Conservation (phyloP, 192 early-diverging fungal species). For the Backusella tarrabulga region DNA sequence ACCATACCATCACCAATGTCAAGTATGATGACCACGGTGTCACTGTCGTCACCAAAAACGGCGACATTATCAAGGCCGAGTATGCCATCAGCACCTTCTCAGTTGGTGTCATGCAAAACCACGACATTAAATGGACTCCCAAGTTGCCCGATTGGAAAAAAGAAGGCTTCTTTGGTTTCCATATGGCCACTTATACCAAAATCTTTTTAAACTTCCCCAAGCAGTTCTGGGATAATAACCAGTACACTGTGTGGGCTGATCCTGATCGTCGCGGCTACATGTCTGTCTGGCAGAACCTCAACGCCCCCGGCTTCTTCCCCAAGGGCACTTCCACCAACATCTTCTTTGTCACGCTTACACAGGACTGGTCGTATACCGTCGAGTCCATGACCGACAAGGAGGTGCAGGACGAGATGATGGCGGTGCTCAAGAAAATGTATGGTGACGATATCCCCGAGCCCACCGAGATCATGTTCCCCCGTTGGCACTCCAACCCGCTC, state of each 20-base stretch:
- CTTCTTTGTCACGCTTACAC: constrained; percentile 34
- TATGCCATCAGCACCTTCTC: constrained; percentile 43
- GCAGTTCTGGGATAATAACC: constrained; percentile 39
- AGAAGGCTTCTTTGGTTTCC: constrained; percentile 38
- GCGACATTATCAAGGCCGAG: constrained; percentile 33
- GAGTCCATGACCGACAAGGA: constrained; percentile 28
- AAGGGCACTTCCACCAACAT: constrained; percentile 23
- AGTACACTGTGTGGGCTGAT: constrained; percentile 36
- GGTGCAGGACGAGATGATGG: constrained; percentile 29
- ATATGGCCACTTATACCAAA: constrained; percentile 42
- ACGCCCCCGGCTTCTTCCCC: constrained; percentile 31
- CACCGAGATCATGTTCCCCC: constrained; percentile 28
- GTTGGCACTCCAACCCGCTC: constrained; percentile 38
- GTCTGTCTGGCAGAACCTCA: constrained; percentile 34
- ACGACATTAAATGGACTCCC: constrained; percentile 33
- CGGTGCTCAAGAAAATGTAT: constrained; percentile 33
- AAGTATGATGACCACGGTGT: constrained; percentile 25
- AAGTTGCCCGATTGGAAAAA: constrained; percentile 37
- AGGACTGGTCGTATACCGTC: constrained; percentile 23
- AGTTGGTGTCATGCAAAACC: constrained; percentile 37
- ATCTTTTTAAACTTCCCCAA: constrained; percentile 38
- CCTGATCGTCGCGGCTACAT: constrained; percentile 28
- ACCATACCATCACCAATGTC: constrained; percentile 26
- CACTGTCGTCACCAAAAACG: constrained; percentile 26
- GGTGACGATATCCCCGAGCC: constrained; percentile 29